Base-by-base conservation (phyloP, 345 rosid genomes). In the Anastatica hierochuntica region DNA sequence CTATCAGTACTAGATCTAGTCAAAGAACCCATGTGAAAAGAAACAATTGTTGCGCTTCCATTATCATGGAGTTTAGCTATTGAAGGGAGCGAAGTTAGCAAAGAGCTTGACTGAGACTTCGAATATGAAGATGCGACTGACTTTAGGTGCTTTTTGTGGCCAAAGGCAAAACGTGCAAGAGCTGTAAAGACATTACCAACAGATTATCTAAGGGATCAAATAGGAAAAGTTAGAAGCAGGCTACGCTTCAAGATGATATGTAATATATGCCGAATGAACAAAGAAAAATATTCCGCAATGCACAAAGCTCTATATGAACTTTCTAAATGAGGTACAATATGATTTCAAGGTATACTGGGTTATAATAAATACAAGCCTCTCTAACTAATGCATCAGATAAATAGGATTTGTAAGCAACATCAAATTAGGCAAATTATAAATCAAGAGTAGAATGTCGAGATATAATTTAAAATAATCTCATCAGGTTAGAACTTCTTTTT, bases 91-190 rank as follows among this genome's bases (percentile, higher is more conserved):
- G 98, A 81, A 58, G 72, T 75, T 54, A 88, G 75, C 53, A 85
- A 44, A 36, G 90, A 71, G 72, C 74, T 88, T 62, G 97, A 75
- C 66, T 80, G 97, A 50, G 94, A 83, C 62, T 94, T 94, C 88
- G 87, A 80, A 71, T 72, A 80, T 33, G 95, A 73, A 49, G 95
- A 77, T 39, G 97, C 97, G 61, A 83, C 75, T 48, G 79, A 74
- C 79, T 94, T 88, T 24, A 88, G 87, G 67, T 82, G 89, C 64
- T 85, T 81, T 74, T 85, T 94, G 74, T 94, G 97, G 71, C 89
- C 90, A 64, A 83, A 88, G 51, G 97, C 89, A 77, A 94, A 83
- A 53, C 92, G 92, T 43, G 94, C 97, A 34, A 94, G 73, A 70
- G 97, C 99, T 94, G 97, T 53, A 41, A 48, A 69, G 56, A 60